Evolutionary conservation across 1,139 yeast genomes (phyloP), one percentile per base, ranked within the genome.

Genomic region (Taphrina populina): DNA sequence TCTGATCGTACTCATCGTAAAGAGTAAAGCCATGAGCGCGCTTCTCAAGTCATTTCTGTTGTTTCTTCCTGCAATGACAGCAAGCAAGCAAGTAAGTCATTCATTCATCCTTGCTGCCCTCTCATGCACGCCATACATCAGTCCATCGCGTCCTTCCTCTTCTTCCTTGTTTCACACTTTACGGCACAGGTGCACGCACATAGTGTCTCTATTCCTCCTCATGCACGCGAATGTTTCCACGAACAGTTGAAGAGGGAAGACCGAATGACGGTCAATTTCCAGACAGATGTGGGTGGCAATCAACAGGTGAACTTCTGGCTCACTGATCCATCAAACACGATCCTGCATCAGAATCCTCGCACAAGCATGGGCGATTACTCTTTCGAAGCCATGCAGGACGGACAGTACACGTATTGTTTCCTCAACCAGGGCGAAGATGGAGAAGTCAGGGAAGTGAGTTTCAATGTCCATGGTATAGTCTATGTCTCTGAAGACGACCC

Each of bases 391-490:
- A 73, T 77, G 52, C 69, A 75, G 58, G 71, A 73, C 56, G 98
- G 98, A 55, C 85, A 83, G 67, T 86, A 82, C 74, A 78, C 81
- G 63, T 92, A 87, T 76, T 92, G 98, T 73, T 92, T 92, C 76
- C 80, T 90, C 62, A 92, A 92, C 71, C 96, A 47, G n/a, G 54
- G 55, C 19, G 11, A 76, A 80, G 33, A 71, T 83, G 59, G 81
- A 78, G 57, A 88, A 15, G 23, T 92, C 59, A 83, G 88, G 71
- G 98, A 92, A 68, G 95, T 92, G 41, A 84, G 96, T 0, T 92
- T 92, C 77, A 92, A 92, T 70, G 88, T 90, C 60, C 96, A 88
- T 68, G 97, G 96, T 36, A 88, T 87, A 43, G 82, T 90, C 58
- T 90, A 86, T 70, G 82, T 88, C 60, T 96, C 90, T 68, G 81